Base-by-base conservation (phyloP, 805 yeast genomes). In the Yamadazyma kitorensis region DNA sequence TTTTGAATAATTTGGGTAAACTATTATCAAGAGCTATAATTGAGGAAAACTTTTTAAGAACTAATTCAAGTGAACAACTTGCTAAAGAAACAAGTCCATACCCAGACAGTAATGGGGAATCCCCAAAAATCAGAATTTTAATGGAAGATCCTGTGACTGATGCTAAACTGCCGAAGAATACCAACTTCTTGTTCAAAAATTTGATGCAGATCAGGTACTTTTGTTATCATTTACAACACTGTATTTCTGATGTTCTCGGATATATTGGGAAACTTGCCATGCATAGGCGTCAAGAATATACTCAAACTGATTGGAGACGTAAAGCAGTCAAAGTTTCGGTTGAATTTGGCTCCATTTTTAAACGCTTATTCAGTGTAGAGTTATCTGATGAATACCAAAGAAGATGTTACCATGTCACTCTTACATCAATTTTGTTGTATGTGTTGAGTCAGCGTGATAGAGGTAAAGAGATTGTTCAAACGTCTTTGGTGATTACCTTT, bases 21-120 rank as follows among this genome's bases (percentile, higher is more conserved):
- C 51, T 82, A n/a, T 66, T 76, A 33, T 61, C 72, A 37, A 64
- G 82, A 38, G 57, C 73, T 12, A 62, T 76, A 0, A 41, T 72
- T 9, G 93, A 83, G 54, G 89, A 82, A 42, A 70, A 71, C 34
- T 47, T 64, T 4, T 47, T 82, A 5, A 70, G 81, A 22, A 47
- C 70, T 0, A 42, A 52, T 2, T 62, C 78, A 36, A 85, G 86
- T 0, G 54, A 54, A 1, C 57, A 54, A 3, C 72, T 71, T 7
- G 68, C 71, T 5, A 64, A 61, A 23, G 69, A 69, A 17, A 72
- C 82, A 0, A 38, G 41, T 8, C 70, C 64, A 15, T 45, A 45
- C 34, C 59, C 48, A 1, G 55, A 52, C 3, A 30, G 28, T 7
- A 51, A 51, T 11, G 27, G 17, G 12, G 65, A 62, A 8, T 48